Evolutionary conservation across 2,329 filamentous ascomycete species (phyloP).

Genomic region (Phialophora tarda): DNA sequence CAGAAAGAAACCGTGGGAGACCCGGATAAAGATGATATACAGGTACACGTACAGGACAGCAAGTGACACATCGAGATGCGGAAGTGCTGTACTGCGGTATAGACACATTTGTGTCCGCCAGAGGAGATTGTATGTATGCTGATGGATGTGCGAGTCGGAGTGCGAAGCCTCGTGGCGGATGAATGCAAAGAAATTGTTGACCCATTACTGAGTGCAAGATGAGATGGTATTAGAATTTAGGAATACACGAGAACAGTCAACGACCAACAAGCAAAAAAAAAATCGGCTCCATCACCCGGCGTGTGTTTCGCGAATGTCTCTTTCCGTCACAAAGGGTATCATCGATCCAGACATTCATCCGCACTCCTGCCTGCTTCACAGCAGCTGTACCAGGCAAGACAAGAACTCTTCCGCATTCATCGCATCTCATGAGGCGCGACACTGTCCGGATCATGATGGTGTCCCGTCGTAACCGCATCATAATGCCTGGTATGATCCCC

Average conservation of each 20-base stretch:
- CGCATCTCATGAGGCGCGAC: constrained; percentile 32
- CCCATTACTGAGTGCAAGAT: background rate
- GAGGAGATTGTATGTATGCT: background rate
- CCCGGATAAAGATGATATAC: background rate
- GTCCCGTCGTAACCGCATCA: constrained; percentile 27
- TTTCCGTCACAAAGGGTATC: constrained; percentile 1
- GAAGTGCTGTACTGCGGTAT: background rate
- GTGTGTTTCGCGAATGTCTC: background rate
- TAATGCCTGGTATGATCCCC: constrained; percentile 24
- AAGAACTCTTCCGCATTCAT: constrained; percentile 17
- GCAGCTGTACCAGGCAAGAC: background rate
- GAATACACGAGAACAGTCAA: background rate
- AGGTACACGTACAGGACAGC: too few relatives aligned
- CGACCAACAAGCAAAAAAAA: background rate
- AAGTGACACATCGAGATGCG: background rate
- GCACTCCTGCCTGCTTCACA: background rate
- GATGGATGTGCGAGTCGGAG: background rate
- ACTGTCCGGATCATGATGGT: constrained; percentile 29
- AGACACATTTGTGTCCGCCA: background rate
- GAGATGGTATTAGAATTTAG: background rate
- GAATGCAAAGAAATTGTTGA: too few relatives aligned
- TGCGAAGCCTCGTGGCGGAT: background rate
- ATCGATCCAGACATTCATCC: background rate
- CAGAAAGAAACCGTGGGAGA: background rate
- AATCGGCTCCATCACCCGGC: background rate